These are phyloP conservation scores for Geotrichum histeridarum DNA, from an alignment of 1,139 yeast species.

Conservation along the genomic window DNA sequence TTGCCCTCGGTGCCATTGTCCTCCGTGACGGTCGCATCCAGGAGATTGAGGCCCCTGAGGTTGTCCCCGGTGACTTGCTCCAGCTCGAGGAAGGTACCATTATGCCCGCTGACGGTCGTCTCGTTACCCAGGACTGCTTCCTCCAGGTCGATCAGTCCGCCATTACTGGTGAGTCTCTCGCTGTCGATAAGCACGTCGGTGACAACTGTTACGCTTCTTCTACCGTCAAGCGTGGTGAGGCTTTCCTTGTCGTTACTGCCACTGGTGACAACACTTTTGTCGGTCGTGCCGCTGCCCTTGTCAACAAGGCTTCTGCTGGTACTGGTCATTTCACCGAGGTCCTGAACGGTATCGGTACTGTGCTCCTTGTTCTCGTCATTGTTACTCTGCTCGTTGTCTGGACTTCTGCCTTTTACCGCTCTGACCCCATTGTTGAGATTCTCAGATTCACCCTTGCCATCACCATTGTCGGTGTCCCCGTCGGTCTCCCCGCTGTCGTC, in stretches of 20 bases:
- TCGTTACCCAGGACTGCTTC: slow-evolving; percentile 82
- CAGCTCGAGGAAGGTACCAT: slow-evolving; percentile 77
- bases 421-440: slow-evolving; percentile 80
- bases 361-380: slow-evolving; percentile 83
- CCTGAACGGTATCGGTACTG: slow-evolving; percentile 94
- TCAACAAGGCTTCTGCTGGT: slow-evolving; percentile 91
- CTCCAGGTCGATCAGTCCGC: slow-evolving; percentile 97
- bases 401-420: slow-evolving; percentile 94
- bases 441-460: slow-evolving; percentile 90
- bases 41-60: slow-evolving; percentile 62
- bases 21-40: slow-evolving; percentile 60
- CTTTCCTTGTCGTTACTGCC: slow-evolving; percentile 90
- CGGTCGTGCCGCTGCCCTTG: slow-evolving; percentile 96
- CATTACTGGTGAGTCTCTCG: slow-evolving; percentile 96
- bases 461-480: slow-evolving; percentile 99
- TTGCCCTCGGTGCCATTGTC: slow-evolving; percentile 51
- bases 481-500: slow-evolving; percentile 98
- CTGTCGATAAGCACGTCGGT: slow-evolving; percentile 88
- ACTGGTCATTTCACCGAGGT: slow-evolving; percentile 97
- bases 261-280: slow-evolving; percentile 92
- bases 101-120: slow-evolving; percentile 88
- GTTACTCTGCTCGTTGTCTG: slow-evolving; percentile 84
- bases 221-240: slow-evolving; percentile 95
- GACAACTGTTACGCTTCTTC: slow-evolving; percentile 90
- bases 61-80: slow-evolving; percentile 77